Percentiles rank a stretch among this genome's conserved stretches.
These are phyloP conservation scores for Mycena floridula DNA, from an alignment of 768 basidiomycete species.

Conservation along the genomic window DNA sequence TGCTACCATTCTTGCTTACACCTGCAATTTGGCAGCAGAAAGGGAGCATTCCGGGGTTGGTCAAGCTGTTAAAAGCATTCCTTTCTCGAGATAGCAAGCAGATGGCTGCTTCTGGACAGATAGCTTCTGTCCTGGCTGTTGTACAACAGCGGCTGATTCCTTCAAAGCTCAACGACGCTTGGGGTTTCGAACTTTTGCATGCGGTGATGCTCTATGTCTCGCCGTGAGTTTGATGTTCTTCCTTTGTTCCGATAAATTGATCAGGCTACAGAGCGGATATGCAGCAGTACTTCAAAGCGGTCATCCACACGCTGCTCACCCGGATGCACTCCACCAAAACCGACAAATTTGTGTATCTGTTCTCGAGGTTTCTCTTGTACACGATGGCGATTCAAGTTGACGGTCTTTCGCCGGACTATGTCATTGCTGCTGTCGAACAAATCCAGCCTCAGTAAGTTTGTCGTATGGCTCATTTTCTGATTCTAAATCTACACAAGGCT, in stretches of 20 bases:
- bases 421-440: constrained; percentile 72
- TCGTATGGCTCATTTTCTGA: neutral
- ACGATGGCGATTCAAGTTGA: constrained; percentile 69
- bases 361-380: constrained; percentile 75
- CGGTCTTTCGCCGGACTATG: constrained; percentile 71
- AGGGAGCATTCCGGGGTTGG: constrained; percentile 91
- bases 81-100: constrained; percentile 60
- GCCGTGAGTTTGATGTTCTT: constrained; percentile 47
- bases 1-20: constrained; percentile 79
- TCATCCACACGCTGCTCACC: constrained; percentile 74
- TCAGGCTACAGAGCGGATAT: constrained; percentile 44
- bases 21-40: constrained; percentile 89
- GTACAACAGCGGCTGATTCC: constrained; percentile 87
- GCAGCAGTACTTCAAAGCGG: constrained; percentile 66
- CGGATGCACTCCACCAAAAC: constrained; percentile 83
- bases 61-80: constrained; percentile 82
- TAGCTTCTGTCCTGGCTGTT: constrained; percentile 77
- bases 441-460: constrained; percentile 75
- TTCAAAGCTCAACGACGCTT: constrained; percentile 80
- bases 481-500: constrained; percentile 30
- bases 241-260: neutral
- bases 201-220: constrained; percentile 67
- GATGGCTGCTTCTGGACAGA: constrained; percentile 67
- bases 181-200: constrained; percentile 88
- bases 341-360: constrained; percentile 78